phyloP scores from a whole-genome alignment of 768 basidiomycete genomes.

The Hortiboletus flavorubellus region DNA sequence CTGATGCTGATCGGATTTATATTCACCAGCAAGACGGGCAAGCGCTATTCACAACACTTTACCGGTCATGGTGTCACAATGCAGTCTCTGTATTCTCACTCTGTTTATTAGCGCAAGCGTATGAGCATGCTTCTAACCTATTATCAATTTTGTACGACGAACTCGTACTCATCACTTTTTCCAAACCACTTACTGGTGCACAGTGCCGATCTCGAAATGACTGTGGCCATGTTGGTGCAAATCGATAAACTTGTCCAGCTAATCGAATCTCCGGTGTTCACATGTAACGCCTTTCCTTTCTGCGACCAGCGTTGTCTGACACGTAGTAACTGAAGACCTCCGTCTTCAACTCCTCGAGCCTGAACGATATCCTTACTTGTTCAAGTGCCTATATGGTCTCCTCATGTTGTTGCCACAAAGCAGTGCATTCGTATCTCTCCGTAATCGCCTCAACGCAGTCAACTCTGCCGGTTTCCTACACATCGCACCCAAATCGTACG shows the following conservation, averaged over 20 bases:
- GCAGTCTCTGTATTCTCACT: slow-evolving; percentile 95
- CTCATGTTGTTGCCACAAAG: slow-evolving; percentile 98
- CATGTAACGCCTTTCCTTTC: slow-evolving; percentile 57
- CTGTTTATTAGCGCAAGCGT: slow-evolving; percentile 95
- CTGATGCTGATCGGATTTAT: neutral
- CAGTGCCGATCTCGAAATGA: slow-evolving; percentile 96
- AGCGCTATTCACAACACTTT: slow-evolving; percentile 88
- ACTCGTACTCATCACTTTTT: neutral
- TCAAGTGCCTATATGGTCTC: slow-evolving; percentile 96
- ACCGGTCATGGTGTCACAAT: slow-evolving; percentile 98
- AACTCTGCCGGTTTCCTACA: slow-evolving; percentile 94
- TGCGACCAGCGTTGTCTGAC: neutral
- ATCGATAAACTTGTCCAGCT: slow-evolving; percentile 97
- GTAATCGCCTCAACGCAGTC: slow-evolving; percentile 92
- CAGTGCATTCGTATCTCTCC: slow-evolving; percentile 89
- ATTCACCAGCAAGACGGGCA: slow-evolving; percentile 83
- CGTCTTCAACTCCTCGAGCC: slow-evolving; percentile 95
- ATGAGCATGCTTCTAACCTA: slow-evolving; percentile 96
- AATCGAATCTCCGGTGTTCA: slow-evolving; percentile 98
- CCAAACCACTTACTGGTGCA: neutral
- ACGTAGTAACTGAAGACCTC: slow-evolving; percentile 46
- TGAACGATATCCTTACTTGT: slow-evolving; percentile 92
- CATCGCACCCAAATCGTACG: slow-evolving; percentile 82
- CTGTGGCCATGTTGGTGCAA: slow-evolving; percentile 90
- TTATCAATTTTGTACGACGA: slow-evolving; percentile 84